Evolutionary conservation across 1,284 basidiomycete species (phyloP), one percentile per base, ranked within the genome.

Genomic region (Meira nashicola): DNA sequence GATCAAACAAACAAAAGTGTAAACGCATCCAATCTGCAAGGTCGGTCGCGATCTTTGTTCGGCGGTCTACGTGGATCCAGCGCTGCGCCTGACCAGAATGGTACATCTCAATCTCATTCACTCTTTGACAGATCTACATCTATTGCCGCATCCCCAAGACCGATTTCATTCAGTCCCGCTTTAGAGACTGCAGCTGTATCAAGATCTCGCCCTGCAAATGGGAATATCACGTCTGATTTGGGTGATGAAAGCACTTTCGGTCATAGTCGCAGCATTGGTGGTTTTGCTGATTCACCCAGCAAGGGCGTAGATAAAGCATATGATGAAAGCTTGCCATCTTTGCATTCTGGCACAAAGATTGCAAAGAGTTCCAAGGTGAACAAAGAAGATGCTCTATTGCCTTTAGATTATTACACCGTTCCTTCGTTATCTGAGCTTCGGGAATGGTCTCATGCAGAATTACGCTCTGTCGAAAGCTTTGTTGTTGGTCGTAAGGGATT

Each of bases 401-500:
- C 55, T 1, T 33, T 56, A 8, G 47, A 56, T 43, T 78, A 78
- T 65, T 74, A 66, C 58, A 68, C 64, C 15, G 64, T 66, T 55
- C 76, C 76, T 12, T 55, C 68, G 28, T 63, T 76, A 1, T 38
- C 63, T 25, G 68, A 59, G 37, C 63, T 78, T 19, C 67, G 72
- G 44, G 64, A 65, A 39, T 64, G 66, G 62, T 63, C 64, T 28
- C 67, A 64, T 60, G 62, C 67, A 38, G 85, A 90, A 68, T 82
- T 98, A 17, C 86, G 87, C 71, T 80, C 85, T 52, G 79, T 86
- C 1, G 71, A 78, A 48, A 86, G 86, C 72, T 87, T 99, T 67
- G 83, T 88, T 25, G 92, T 95, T 43, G 92, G 92, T 9, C 87
- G 95, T 38, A 85, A 88, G 59, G 92, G 92, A 47, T 95, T 87